Conservation (phyloP, 2,329 filamentous ascomycete genomes). For the Botrytis squamosa region DNA sequence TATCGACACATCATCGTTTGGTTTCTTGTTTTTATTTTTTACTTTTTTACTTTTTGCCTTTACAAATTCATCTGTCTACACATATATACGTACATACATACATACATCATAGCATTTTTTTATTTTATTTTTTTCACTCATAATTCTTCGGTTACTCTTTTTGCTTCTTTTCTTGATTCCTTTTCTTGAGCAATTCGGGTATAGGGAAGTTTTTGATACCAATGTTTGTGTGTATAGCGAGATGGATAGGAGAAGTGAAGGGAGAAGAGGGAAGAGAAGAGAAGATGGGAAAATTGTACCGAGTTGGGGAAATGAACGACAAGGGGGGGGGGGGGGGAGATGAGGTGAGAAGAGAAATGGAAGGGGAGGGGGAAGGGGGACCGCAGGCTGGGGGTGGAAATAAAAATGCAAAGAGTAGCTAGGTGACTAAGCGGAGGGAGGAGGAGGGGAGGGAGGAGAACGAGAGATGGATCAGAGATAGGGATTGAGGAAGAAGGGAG, state of each 20-base stretch:
- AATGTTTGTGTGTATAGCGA: slow-evolving; percentile 3
- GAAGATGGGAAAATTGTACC: background rate
- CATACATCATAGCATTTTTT: background rate
- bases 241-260: background rate
- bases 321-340: background rate
- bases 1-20: background rate
- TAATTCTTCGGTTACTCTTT: background rate
- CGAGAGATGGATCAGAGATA: too few species aligned
- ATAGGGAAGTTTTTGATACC: slow-evolving; percentile 15
- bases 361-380: too few species aligned
- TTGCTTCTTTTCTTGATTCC: background rate
- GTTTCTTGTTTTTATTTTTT: slow-evolving; percentile 5
- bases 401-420: background rate
- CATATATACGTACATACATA: background rate
- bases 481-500: background rate
- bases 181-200: background rate
- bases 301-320: background rate
- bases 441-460: background rate
- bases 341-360: background rate
- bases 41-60: background rate
- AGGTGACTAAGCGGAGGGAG: background rate
- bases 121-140: background rate
- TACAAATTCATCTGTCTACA: background rate
- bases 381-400: background rate
- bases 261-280: too few species aligned